Conservation (phyloP, 768 basidiomycete species). For the Tylopilus cervinicoccineus region DNA sequence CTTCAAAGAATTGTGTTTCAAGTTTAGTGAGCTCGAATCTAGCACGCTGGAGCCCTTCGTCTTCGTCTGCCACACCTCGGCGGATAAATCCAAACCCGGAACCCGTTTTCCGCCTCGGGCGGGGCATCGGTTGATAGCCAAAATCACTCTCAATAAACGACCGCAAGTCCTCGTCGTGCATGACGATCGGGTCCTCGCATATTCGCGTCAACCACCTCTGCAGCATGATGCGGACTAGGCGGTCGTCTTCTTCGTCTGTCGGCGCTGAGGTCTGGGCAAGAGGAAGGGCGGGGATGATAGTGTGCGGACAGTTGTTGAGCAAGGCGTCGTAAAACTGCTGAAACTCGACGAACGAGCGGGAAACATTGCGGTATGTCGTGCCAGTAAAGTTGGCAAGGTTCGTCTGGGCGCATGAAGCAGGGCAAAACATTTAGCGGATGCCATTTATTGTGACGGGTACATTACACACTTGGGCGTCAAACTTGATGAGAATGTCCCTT, state of each 20-base stretch:
- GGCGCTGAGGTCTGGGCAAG: slow-evolving; percentile 96
- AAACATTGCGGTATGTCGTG: slow-evolving; percentile 87
- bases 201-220: slow-evolving; percentile 93
- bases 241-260: slow-evolving; percentile 97
- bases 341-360: slow-evolving; percentile 93
- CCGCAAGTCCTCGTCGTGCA: slow-evolving; percentile 89
- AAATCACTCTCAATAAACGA: slow-evolving; percentile 98
- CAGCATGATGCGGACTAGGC: slow-evolving; percentile 90
- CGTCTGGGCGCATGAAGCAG: slow-evolving; percentile 49
- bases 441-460: not conserved
- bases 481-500: slow-evolving; percentile 87
- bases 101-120: slow-evolving; percentile 65
- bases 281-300: slow-evolving; percentile 93
- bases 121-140: slow-evolving; percentile 85
- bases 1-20: slow-evolving; percentile 89
- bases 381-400: slow-evolving; percentile 91
- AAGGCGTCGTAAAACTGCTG: slow-evolving; percentile 91
- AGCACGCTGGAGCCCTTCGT: slow-evolving; percentile 87
- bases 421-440: not conserved
- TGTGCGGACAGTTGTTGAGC: slow-evolving; percentile 89
- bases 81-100: slow-evolving; percentile 75
- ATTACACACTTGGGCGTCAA: slow-evolving; percentile 82
- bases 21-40: slow-evolving; percentile 89
- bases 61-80: slow-evolving; percentile 86
- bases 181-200: slow-evolving; percentile 85